Percentiles rank a stretch among this genome's conserved stretches.
Evolutionary conservation across 2,329 filamentous ascomycete species (phyloP).

Genomic region (Talaromyces sp.): DNA sequence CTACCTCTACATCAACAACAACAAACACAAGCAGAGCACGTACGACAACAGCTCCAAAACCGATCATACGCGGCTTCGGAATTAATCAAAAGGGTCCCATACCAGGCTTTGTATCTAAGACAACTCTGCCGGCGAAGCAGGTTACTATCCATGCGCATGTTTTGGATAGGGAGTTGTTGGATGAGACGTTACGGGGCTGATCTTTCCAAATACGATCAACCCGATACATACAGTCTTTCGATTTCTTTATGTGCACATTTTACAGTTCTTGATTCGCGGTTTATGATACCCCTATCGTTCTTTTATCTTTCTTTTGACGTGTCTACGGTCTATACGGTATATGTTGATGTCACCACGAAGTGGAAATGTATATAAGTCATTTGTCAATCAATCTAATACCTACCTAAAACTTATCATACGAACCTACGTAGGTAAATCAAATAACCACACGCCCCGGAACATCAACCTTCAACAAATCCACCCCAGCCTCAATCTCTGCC

Average conservation of each 20-base stretch:
- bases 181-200: constrained; percentile 38
- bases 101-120: constrained; percentile 61
- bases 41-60: constrained; percentile 65
- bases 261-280: too few relatives aligned
- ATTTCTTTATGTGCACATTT: constrained; percentile 11
- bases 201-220: background rate
- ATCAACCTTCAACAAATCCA: constrained; percentile 40
- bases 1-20: constrained; percentile 18
- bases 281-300: constrained; percentile 16
- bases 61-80: constrained; percentile 62
- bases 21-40: constrained; percentile 40
- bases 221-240: constrained; percentile 10
- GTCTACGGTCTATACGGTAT: background rate
- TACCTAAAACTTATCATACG: background rate
- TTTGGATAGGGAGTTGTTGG: constrained; percentile 60
- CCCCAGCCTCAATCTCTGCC: constrained; percentile 62
- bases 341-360: background rate
- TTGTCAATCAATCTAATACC: background rate
- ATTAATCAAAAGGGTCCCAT: constrained; percentile 77
- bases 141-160: constrained; percentile 50
- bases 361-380: background rate
- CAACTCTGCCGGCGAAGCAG: constrained; percentile 48
- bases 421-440: constrained; percentile 8
- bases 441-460: constrained; percentile 26
- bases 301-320: background rate